Evolutionary conservation across 2,329 filamentous ascomycete species (phyloP).

Genomic region (Botrytis aclada): DNA sequence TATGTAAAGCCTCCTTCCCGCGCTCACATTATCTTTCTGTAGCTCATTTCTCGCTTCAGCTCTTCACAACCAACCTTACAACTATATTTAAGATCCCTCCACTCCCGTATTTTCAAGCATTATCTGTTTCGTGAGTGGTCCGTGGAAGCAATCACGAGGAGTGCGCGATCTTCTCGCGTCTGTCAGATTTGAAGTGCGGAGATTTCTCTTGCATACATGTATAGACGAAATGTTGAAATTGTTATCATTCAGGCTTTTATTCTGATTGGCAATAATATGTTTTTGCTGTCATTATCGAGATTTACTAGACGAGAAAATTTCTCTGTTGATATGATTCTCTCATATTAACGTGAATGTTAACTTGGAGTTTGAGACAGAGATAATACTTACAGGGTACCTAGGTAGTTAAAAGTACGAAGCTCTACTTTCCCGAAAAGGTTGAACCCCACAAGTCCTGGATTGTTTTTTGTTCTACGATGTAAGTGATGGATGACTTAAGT

Average conservation of each 20-base stretch:
- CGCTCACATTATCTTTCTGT: not conserved
- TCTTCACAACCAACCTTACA: rapidly evolving
- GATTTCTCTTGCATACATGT: not conserved
- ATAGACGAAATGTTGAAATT: not conserved
- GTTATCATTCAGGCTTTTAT: not conserved
- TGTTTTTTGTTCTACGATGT: too few relatives aligned
- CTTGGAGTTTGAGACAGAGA: rapidly evolving
- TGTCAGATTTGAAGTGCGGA: not conserved
- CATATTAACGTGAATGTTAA: not conserved
- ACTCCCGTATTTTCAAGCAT: too few relatives aligned
- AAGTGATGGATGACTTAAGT: too few relatives aligned
- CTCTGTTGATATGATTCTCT: too few relatives aligned
- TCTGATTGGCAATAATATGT: not conserved
- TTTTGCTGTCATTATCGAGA: too few relatives aligned
- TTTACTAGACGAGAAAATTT: rapidly evolving
- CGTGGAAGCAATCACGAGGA: not conserved
- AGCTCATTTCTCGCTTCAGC: not conserved
- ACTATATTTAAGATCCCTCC: not conserved
- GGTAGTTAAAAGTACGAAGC: rapidly evolving
- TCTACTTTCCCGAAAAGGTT: not conserved
- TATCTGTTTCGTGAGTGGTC: not conserved
- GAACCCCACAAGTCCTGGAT: too few relatives aligned
- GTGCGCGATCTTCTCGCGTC: not conserved
- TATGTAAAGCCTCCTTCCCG: not conserved
- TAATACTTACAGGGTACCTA: too few relatives aligned